Conservation (phyloP, 2,329 filamentous ascomycete species). For the Aspergillus fructus region DNA sequence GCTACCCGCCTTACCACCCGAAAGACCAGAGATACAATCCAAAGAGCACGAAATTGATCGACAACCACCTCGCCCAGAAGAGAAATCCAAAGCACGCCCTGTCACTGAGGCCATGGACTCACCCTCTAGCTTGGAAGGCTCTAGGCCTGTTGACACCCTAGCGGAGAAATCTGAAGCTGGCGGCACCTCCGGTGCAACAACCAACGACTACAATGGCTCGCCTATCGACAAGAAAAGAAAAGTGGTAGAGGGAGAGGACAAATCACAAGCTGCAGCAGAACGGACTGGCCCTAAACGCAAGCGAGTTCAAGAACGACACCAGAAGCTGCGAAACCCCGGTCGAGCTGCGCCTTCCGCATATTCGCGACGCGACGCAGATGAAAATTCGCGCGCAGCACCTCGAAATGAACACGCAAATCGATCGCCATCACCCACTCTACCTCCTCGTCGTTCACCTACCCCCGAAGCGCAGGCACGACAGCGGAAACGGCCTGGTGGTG, state of each 20-base stretch:
- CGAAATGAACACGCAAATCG: conserved; percentile 31
- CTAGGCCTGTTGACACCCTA: neutral
- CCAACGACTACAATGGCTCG: conserved; percentile 13
- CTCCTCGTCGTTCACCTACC: conserved; percentile 41
- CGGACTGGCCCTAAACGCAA: conserved; percentile 37
- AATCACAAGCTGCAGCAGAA: conserved; percentile 25
- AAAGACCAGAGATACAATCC: neutral
- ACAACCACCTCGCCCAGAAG: neutral
- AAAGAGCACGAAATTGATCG: neutral
- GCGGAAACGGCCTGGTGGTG: conserved; percentile 48
- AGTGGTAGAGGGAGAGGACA: conserved; percentile 24
- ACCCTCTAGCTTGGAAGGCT: neutral
- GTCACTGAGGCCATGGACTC: conserved; percentile 2
- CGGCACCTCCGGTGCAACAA: neutral
- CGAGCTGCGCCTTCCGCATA: conserved; percentile 40
- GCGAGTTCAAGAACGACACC: conserved; percentile 40
- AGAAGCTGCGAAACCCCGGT: conserved; percentile 36
- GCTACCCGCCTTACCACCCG: neutral
- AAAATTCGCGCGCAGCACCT: conserved; percentile 10
- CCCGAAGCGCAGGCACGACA: conserved; percentile 39
- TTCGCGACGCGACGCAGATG: conserved; percentile 38
- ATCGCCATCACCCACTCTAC: conserved; percentile 38
- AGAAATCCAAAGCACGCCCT: neutral
- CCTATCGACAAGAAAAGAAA: conserved; percentile 30
- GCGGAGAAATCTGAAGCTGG: neutral